Percentiles rank a stretch among this genome's conserved stretches.
phyloP scores from a whole-genome alignment of 2,329 filamentous ascomycete species.

The Sarocladiaceae sp. region DNA sequence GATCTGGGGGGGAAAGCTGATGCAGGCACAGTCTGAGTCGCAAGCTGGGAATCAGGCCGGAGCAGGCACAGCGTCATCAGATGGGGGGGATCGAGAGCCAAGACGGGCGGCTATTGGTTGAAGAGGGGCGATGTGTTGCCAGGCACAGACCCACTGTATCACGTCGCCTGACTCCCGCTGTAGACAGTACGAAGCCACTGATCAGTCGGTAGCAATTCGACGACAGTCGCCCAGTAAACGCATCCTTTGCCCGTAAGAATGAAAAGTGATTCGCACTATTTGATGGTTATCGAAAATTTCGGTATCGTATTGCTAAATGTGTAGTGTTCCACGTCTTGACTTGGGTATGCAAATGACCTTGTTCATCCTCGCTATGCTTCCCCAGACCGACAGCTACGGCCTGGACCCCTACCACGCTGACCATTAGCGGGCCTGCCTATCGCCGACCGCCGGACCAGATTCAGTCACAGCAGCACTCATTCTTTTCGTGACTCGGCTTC shows the following conservation, averaged over 20 bases:
- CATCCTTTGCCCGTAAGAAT: no score
- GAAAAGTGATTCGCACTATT: no score
- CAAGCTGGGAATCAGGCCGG: no score
- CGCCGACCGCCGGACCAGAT: neutral
- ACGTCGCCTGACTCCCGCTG: no score
- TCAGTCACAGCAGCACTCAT: neutral
- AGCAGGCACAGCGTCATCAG: conserved; percentile 4
- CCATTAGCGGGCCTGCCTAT: neutral
- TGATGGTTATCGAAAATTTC: no score
- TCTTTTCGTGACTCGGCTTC: neutral
- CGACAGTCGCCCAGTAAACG: neutral
- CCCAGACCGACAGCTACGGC: neutral
- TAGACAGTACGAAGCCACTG: no score
- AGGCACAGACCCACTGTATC: neutral
- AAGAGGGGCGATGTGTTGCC: neutral
- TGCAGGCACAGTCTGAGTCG: neutral
- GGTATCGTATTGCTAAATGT: no score
- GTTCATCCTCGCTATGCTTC: no score
- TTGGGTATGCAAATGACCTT: no score
- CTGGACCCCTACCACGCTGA: neutral
- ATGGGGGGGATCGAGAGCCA: no score
- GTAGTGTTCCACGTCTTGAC: no score
- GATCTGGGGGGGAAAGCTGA: neutral
- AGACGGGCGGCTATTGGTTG: neutral
- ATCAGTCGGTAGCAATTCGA: no score